Conservation (phyloP, 2,329 filamentous ascomycete species). For the Cytospora chrysosperma region DNA sequence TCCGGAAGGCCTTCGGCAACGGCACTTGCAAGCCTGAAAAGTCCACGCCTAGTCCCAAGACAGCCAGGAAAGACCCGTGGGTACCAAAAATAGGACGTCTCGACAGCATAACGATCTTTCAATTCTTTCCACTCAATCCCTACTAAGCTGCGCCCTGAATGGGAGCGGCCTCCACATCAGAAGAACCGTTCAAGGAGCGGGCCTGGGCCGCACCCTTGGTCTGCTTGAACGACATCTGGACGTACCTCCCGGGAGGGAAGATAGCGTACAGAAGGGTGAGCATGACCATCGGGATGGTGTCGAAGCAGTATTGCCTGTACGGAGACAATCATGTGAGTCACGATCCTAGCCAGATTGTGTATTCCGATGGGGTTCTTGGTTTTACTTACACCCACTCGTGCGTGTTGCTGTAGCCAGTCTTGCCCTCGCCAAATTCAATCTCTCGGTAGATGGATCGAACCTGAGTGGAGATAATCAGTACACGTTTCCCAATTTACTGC, state of each 20-base stretch:
- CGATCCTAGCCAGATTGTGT: background rate
- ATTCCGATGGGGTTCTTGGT: background rate
- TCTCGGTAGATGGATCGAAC: constrained; percentile 24
- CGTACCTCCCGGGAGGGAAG: constrained; percentile 33
- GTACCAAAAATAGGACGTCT: background rate
- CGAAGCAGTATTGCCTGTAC: constrained; percentile 32
- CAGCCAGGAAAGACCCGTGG: background rate
- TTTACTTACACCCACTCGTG: constrained; percentile 35
- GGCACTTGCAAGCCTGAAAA: background rate
- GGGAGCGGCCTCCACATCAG: constrained; percentile 6
- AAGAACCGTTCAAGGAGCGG: constrained; percentile 5
- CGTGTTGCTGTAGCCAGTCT: constrained; percentile 26
- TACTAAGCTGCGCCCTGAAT: background rate
- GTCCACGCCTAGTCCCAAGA: background rate
- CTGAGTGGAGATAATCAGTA: constrained; percentile 20
- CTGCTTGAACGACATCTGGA: constrained; percentile 34
- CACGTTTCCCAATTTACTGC: background rate
- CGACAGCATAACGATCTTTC: background rate
- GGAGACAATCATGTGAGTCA: constrained; percentile 19
- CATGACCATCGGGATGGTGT: constrained; percentile 34
- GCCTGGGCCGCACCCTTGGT: constrained; percentile 24
- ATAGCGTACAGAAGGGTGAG: constrained; percentile 31
- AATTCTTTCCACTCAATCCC: background rate
- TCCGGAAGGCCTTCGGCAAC: background rate
- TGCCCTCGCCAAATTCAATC: constrained; percentile 27